phyloP scores from a whole-genome alignment of 306 rosid genomes.

The Vicia faba region DNA sequence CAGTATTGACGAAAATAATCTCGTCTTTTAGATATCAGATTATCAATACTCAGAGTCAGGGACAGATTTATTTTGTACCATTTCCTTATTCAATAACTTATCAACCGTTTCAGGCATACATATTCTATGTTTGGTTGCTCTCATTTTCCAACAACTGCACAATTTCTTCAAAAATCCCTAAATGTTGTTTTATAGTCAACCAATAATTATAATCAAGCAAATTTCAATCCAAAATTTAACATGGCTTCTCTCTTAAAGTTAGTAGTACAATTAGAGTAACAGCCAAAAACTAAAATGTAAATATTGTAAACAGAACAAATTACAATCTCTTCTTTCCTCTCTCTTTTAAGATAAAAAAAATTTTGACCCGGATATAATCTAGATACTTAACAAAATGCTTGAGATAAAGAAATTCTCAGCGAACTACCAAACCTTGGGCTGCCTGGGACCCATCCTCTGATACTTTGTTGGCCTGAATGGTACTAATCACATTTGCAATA shows the following conservation, averaged over 20 bases:
- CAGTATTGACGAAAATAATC: no score
- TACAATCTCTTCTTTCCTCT: conserved; percentile 13
- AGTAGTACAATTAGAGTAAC: conserved; percentile 14
- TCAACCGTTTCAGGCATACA: neutral
- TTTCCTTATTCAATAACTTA: neutral
- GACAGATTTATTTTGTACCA: no score
- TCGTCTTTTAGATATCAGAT: no score
- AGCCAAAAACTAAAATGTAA: conserved; percentile 14
- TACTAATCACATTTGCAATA: conserved; percentile 67
- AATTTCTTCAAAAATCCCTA: neutral
- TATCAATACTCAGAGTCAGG: neutral
- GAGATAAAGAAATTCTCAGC: conserved; percentile 42
- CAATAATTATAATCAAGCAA: neutral
- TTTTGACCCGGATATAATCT: conserved; percentile 2
- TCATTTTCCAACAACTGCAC: neutral
- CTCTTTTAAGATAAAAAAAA: neutral
- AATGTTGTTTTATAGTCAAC: neutral
- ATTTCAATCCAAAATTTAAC: conserved; percentile 8
- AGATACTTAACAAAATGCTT: conserved; percentile 33
- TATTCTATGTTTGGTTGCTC: neutral
- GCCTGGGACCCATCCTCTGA: conserved; percentile 75
- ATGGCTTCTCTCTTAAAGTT: conserved; percentile 17
- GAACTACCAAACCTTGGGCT: conserved; percentile 69
- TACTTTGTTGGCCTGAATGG: conserved; percentile 73
- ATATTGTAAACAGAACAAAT: neutral